Evolutionary conservation across 2,329 filamentous ascomycete species (phyloP).

Genomic region (Fusarium sp.): DNA sequence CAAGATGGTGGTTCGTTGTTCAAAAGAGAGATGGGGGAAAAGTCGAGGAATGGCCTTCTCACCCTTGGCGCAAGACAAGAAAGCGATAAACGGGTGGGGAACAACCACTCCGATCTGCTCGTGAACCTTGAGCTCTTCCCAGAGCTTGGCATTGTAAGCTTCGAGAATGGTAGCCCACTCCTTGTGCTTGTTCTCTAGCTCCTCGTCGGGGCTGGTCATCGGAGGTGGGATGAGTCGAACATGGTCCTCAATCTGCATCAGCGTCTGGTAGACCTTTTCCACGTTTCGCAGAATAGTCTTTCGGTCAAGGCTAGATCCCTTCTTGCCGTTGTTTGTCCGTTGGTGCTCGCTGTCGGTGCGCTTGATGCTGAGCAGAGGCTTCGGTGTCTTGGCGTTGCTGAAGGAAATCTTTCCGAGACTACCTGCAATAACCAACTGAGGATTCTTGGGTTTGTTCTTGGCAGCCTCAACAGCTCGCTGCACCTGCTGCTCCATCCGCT

Average conservation of each 20-base stretch:
- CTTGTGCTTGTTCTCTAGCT: conserved; percentile 76
- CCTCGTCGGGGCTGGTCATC: conserved; percentile 69
- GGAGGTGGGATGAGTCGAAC: conserved; percentile 77
- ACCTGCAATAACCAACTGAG: conserved; percentile 94
- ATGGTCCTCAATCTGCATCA: conserved; percentile 96
- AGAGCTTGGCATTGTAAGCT: conserved; percentile 80
- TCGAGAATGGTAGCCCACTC: conserved; percentile 73
- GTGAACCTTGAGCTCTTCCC: conserved; percentile 89
- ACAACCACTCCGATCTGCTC: conserved; percentile 84
- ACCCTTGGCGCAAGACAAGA: conserved; percentile 92
- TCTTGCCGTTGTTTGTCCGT: conserved; percentile 61
- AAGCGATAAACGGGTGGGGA: conserved; percentile 93
- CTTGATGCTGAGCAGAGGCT: conserved; percentile 95
- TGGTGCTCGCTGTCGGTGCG: conserved; percentile 74
- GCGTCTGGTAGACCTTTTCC: conserved; percentile 83
- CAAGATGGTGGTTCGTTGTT: conserved; percentile 92
- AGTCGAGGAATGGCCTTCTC: conserved; percentile 96
- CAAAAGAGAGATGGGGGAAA: conserved; percentile 90
- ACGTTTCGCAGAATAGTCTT: conserved; percentile 88
- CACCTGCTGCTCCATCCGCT: conserved; percentile 99
- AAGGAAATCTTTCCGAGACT: conserved; percentile 98
- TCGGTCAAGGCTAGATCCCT: conserved; percentile 70
- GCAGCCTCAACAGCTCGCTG: conserved; percentile 96
- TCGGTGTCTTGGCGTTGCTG: conserved; percentile 97
- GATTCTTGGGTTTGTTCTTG: conserved; percentile 97